These are phyloP conservation scores for Lachnellula suecica DNA, from an alignment of 2,329 filamentous ascomycete species.

Conservation along the genomic window DNA sequence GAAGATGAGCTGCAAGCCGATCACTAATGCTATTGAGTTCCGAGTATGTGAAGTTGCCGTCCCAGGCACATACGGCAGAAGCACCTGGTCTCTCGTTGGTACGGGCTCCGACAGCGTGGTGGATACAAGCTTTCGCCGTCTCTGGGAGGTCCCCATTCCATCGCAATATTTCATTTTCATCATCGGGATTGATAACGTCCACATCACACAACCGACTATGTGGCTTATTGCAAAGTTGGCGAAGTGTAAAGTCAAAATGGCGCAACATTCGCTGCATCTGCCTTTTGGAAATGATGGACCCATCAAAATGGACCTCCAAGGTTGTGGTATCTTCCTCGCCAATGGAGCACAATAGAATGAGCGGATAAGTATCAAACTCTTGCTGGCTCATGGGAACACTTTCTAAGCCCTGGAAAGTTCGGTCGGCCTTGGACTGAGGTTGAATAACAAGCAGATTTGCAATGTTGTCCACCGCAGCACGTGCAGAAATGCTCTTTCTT, in stretches of 20 bases:
- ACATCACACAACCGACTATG: neutral
- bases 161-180: slow-evolving; percentile 4
- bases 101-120: slow-evolving; percentile 17
- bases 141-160: slow-evolving; percentile 15
- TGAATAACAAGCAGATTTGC: slow-evolving; percentile 14
- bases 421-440: neutral
- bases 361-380: neutral
- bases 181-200: neutral
- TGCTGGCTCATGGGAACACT: neutral
- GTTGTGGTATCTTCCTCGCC: too few relatives aligned
- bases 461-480: slow-evolving; percentile 10
- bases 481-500: slow-evolving; percentile 12
- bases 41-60: too few relatives aligned
- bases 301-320: neutral
- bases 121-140: slow-evolving; percentile 10
- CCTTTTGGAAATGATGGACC: neutral
- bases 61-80: slow-evolving; percentile 25
- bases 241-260: neutral
- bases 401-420: neutral
- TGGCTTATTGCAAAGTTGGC: neutral
- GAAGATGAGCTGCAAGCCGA: too few relatives aligned
- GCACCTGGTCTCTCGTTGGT: slow-evolving; percentile 10
- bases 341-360: neutral
- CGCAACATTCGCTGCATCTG: neutral
- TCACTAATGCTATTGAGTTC: too few relatives aligned